Evolutionary conservation across 2,329 filamentous ascomycete genomes (phyloP), one percentile per base, ranked within the genome.

Genomic region (Sarocladiaceae sp.): DNA sequence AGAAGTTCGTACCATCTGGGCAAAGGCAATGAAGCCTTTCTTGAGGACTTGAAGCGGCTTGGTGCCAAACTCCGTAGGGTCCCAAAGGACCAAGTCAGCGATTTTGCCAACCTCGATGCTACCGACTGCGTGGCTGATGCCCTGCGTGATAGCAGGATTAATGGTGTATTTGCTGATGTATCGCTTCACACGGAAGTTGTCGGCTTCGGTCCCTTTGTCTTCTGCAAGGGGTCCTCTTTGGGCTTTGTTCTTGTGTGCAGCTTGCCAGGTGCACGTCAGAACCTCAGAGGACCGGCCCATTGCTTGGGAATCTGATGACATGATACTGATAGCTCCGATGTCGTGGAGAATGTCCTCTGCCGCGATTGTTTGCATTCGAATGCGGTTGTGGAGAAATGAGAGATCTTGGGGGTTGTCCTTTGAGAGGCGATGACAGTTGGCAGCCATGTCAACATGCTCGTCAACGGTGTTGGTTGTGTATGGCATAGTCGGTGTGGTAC

Each of bases 211-310:
- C 18, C 80, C 89, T 57, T 86, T 77, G 62, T 97, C 93, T 72
- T 96, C 88, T 5, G 80, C 74, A 23, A 97, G 71, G 1, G 70
- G 64, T 0, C 93, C 93, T 8, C 92, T 81, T 71, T 97, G 91
- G 17, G 85, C 66, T 71, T 96, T 96, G 68, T 97, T 97, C 80
- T 97, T 97, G 72, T 97, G 90, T 0, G 93, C 93, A 2, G 93
- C 97, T 70, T 97, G 91, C 93, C 93, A 97, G 0, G 93, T 97
- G 11, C 93, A 82, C 23, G 95, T 76, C 55, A 97, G 83, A 51
- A 97, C 93, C 73, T 97, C 93, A 57, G 93, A 93, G 66, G 90
- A 96, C 49, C 93, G 87, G 53, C 93, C 93, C 93, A 97, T 97
- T 61, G 93, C 93, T 71, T 97, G 93, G 0, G 88, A 93, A 71